Evolutionary conservation across 805 yeast species (phyloP).

Genomic region (Teunomyces atbi): DNA sequence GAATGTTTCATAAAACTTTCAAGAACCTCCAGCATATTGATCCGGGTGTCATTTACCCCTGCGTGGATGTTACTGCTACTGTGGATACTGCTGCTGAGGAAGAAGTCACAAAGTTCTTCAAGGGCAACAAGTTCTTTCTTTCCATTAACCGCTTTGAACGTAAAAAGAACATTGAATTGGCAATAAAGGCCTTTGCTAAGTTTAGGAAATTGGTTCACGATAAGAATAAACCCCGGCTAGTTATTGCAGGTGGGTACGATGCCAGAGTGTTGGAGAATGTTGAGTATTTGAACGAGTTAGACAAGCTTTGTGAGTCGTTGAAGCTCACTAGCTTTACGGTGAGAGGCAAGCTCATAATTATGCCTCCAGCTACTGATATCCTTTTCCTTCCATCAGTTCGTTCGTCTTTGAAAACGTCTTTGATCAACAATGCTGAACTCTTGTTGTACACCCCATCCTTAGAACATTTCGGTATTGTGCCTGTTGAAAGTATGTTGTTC

Average conservation of each 20-base stretch:
- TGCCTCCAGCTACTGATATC: slow-evolving; percentile 44
- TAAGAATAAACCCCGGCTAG: slow-evolving; percentile 44
- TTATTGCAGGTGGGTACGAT: slow-evolving; percentile 93
- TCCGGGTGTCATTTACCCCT: slow-evolving; percentile 70
- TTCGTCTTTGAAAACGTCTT: slow-evolving; percentile 57
- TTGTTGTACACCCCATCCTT: slow-evolving; percentile 84
- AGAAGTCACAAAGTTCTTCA: slow-evolving; percentile 36
- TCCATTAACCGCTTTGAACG: slow-evolving; percentile 88
- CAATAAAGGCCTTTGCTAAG: slow-evolving; percentile 62
- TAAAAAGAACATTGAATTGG: slow-evolving; percentile 78
- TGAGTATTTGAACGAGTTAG: slow-evolving; percentile 62
- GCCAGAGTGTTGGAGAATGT: slow-evolving; percentile 71
- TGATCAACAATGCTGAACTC: slow-evolving; percentile 56
- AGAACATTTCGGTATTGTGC: slow-evolving; percentile 98
- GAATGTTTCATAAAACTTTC: slow-evolving; percentile 68
- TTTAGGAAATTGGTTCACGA: slow-evolving; percentile 33
- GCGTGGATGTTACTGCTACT: slow-evolving; percentile 54
- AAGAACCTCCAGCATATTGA: slow-evolving; percentile 29
- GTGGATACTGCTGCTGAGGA: slow-evolving; percentile 22
- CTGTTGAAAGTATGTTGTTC: slow-evolving; percentile 87
- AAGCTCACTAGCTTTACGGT: slow-evolving; percentile 46
- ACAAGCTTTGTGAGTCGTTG: slow-evolving; percentile 44
- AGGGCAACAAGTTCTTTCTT: slow-evolving; percentile 47
- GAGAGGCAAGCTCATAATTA: slow-evolving; percentile 35
- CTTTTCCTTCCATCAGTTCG: slow-evolving; percentile 81